Percentiles rank a stretch among this genome's conserved stretches.
phyloP scores from a whole-genome alignment of 208 protist genomes.

The Leishmania turanica region DNA sequence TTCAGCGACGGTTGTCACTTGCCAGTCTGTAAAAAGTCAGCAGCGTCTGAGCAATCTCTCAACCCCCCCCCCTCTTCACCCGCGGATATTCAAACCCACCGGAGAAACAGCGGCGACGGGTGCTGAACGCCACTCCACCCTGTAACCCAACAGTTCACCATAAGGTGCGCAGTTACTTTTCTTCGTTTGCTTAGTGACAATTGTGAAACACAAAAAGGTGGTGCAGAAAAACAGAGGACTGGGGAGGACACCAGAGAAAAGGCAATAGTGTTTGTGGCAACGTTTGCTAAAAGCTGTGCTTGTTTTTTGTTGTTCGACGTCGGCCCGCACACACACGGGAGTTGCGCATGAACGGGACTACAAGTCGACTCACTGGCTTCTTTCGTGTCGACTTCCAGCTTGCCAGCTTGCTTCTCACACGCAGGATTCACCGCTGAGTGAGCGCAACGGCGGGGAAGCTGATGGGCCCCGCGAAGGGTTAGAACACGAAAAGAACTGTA shows the following conservation, averaged over 20 bases:
- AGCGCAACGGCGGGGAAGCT: background rate
- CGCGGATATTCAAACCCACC: background rate
- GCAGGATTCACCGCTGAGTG: background rate
- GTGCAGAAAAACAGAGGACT: background rate
- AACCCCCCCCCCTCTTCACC: background rate
- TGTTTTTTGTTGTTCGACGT: background rate
- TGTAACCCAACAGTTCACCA: background rate
- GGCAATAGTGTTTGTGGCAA: background rate
- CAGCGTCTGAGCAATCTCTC: background rate
- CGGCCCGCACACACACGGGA: background rate
- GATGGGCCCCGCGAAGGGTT: background rate
- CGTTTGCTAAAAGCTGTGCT: background rate
- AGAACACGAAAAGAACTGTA: background rate
- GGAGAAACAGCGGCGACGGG: background rate
- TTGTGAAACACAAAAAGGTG: background rate
- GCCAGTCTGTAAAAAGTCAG: background rate
- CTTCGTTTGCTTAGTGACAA: background rate
- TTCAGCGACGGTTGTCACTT: background rate
- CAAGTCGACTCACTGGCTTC: background rate
- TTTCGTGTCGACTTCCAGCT: background rate
- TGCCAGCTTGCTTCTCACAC: background rate
- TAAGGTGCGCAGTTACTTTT: no score
- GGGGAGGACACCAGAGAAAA: background rate
- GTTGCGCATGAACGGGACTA: background rate
- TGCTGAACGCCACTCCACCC: background rate